Percentiles rank a stretch among this genome's conserved stretches.
Evolutionary conservation across 139 green algal species (phyloP).

Genomic region (Zygnema cylindricum): DNA sequence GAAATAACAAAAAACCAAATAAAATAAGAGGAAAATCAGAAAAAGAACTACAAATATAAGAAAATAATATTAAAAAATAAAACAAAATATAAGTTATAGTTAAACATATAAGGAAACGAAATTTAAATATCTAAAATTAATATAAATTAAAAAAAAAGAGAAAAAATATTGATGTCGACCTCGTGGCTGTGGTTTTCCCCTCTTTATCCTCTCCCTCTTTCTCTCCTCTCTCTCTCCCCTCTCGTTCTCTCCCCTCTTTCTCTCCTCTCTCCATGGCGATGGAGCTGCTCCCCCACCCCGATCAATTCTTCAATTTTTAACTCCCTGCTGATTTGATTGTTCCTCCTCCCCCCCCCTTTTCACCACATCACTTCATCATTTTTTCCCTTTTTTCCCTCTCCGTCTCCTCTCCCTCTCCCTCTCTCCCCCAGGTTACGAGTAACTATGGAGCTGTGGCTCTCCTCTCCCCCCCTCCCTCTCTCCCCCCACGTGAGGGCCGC

Average conservation of each 20-base stretch:
- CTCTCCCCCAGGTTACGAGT: neutral
- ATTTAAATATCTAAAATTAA: constrained; percentile 1
- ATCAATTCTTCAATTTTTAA: too few species aligned
- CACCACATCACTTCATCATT: too few species aligned
- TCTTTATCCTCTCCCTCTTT: neutral
- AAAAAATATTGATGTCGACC: neutral
- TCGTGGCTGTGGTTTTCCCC: neutral
- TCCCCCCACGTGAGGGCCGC: too few species aligned
- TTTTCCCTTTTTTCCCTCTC: neutral
- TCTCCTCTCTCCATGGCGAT: neutral
- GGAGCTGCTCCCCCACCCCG: too few species aligned
- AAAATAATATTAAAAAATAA: neutral
- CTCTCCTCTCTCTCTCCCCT: neutral
- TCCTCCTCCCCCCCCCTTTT: too few species aligned
- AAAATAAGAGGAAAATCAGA: neutral
- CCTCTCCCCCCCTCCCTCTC: constrained; percentile 5
- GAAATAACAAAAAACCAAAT: constrained; percentile 8
- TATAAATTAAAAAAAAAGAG: constrained; percentile 1
- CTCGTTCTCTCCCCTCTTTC: neutral
- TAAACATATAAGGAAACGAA: neutral
- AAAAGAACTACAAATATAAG: neutral
- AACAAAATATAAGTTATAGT: neutral
- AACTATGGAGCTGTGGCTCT: neutral
- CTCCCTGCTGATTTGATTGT: too few species aligned
- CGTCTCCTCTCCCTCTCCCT: neutral